Evolutionary conservation across 225 moss, liverwort and hornwort species (phyloP).

Genomic region (Polytrichum formosum): DNA sequence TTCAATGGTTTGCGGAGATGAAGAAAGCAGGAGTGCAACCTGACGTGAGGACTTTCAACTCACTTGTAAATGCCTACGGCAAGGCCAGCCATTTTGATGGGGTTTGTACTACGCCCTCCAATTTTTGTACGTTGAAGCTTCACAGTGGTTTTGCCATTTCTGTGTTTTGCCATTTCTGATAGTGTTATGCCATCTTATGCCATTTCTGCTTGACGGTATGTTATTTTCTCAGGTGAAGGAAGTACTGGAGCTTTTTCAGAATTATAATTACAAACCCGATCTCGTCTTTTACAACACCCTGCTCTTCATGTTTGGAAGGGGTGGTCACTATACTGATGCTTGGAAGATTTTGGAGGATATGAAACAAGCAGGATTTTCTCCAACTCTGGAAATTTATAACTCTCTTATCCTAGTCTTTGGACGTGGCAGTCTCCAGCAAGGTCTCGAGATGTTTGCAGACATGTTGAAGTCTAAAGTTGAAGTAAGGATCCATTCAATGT

Average conservation of each 20-base stretch:
- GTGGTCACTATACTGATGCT: slow-evolving; percentile 78
- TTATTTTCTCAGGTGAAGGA: slow-evolving; percentile 71
- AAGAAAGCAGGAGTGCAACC: slow-evolving; percentile 86
- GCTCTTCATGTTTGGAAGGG: slow-evolving; percentile 96
- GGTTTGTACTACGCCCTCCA: slow-evolving; percentile 31
- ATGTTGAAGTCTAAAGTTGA: slow-evolving; percentile 75
- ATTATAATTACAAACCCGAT: slow-evolving; percentile 85
- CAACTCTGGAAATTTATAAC: slow-evolving; percentile 87
- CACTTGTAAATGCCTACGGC: slow-evolving; percentile 95
- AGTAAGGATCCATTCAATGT: slow-evolving; percentile 23
- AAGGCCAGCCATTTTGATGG: slow-evolving; percentile 94
- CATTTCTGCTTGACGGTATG: background rate
- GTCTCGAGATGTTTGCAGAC: slow-evolving; percentile 81
- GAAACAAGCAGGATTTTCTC: slow-evolving; percentile 76
- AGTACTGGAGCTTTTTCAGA: slow-evolving; percentile 74
- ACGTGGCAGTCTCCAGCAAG: slow-evolving; percentile 81
- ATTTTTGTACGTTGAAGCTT: background rate
- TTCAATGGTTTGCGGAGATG: slow-evolving; percentile 91
- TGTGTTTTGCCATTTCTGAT: background rate
- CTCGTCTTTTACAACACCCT: slow-evolving; percentile 98
- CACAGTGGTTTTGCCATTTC: background rate
- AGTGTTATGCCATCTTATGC: no score
- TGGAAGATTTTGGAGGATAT: slow-evolving; percentile 92
- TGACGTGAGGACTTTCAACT: slow-evolving; percentile 92
- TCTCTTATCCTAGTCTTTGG: slow-evolving; percentile 96